Percentiles rank a stretch among this genome's conserved stretches.
phyloP scores from a whole-genome alignment of 2,329 filamentous ascomycete species.

The Colletotrichum sp. region DNA sequence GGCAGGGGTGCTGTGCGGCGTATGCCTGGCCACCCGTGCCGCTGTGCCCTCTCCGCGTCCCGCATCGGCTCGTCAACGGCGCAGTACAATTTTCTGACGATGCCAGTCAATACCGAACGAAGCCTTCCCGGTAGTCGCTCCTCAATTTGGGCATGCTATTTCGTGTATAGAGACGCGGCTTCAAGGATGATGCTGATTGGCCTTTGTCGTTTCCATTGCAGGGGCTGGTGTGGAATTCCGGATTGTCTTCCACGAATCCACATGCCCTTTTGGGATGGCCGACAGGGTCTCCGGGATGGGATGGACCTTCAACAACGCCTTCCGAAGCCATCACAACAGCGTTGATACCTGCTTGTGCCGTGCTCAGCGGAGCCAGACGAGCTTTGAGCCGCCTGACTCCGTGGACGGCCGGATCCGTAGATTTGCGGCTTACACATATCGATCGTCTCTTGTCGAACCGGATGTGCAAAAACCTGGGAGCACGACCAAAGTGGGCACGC shows the following conservation, averaged over 20 bases:
- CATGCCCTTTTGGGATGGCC: neutral
- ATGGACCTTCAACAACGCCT: neutral
- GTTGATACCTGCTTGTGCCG: neutral
- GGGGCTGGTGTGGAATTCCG: neutral
- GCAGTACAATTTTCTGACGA: neutral
- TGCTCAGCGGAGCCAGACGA: neutral
- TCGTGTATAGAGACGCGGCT: neutral
- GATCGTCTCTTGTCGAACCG: neutral
- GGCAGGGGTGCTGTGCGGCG: neutral
- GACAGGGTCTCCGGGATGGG: neutral
- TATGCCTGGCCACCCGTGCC: neutral
- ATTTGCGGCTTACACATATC: neutral
- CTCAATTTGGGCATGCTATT: neutral
- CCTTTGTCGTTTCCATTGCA: neutral
- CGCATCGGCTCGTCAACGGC: neutral
- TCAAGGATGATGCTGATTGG: neutral
- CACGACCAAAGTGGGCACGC: neutral
- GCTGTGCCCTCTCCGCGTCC: neutral
- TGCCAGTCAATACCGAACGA: neutral
- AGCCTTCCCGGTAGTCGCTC: neutral
- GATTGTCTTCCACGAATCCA: neutral
- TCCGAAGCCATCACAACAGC: neutral
- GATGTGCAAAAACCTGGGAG: neutral
- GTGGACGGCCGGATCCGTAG: neutral
- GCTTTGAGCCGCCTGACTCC: neutral